Evolutionary conservation across 805 yeast species (phyloP).

Genomic region (Barnettozyma botsteinii): DNA sequence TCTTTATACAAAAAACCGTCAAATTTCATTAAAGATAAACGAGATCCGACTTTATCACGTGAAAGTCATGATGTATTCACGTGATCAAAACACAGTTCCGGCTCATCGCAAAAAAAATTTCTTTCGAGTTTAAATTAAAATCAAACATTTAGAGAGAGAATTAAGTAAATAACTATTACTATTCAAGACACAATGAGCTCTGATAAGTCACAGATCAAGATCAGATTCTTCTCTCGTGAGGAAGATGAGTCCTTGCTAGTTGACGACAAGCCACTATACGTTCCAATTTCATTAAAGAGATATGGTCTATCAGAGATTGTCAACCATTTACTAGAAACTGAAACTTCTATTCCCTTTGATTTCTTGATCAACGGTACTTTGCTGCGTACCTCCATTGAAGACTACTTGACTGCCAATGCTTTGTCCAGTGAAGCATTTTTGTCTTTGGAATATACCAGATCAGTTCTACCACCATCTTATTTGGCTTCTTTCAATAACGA

Average conservation of each 20-base stretch:
- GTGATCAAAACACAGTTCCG: not conserved
- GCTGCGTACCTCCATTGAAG: constrained; percentile 71
- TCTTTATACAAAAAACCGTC: no score
- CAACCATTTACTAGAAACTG: constrained; percentile 67
- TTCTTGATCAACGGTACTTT: constrained; percentile 83
- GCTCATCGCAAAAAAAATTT: constrained; percentile 4
- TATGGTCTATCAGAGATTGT: constrained; percentile 94
- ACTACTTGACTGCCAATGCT: constrained; percentile 70
- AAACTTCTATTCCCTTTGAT: constrained; percentile 81
- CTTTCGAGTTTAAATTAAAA: not conserved
- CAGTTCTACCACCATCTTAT: constrained; percentile 91
- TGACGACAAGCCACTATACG: constrained; percentile 79
- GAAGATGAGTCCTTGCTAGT: constrained; percentile 68
- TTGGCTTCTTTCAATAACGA: constrained; percentile 84
- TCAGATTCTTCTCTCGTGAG: constrained; percentile 82
- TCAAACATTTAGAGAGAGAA: not conserved
- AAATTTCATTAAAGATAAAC: not conserved
- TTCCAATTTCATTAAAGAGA: constrained; percentile 80
- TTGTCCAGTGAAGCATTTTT: constrained; percentile 76
- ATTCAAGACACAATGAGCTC: constrained; percentile 9
- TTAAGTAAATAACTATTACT: not conserved
- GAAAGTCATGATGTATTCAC: not conserved
- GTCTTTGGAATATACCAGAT: constrained; percentile 83
- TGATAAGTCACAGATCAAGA: constrained; percentile 62
- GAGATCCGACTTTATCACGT: not conserved